These are phyloP conservation scores for Fusarium sp. DNA, from an alignment of 2,329 filamentous ascomycete genomes.

Conservation along the genomic window DNA sequence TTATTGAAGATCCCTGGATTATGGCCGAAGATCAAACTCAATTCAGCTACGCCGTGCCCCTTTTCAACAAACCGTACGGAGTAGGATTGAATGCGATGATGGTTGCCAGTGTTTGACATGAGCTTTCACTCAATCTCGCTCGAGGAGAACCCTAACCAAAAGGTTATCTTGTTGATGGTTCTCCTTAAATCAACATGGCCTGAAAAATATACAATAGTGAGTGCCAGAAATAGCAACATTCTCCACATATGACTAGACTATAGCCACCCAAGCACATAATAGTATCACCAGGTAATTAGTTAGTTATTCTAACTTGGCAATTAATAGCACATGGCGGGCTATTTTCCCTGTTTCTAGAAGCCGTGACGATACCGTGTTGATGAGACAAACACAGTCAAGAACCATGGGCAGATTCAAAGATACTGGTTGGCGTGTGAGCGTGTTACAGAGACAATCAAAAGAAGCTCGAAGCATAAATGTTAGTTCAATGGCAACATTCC, in stretches of 20 bases:
- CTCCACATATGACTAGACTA: conserved; percentile 9
- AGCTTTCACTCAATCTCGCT: conserved; percentile 26
- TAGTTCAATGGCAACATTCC: not conserved
- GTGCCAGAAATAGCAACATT: conserved; percentile 24
- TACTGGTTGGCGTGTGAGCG: not conserved
- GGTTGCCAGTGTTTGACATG: not conserved
- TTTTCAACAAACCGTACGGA: not conserved
- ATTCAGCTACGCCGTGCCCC: not conserved
- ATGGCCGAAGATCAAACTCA: not conserved
- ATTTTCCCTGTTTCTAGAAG: not conserved
- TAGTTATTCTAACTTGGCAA: not conserved
- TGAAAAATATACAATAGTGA: not conserved
- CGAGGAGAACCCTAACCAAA: not conserved
- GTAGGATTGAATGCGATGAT: not conserved
- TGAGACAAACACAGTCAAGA: conserved; percentile 3
- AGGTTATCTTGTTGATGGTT: conserved; percentile 19
- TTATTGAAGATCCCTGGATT: not conserved
- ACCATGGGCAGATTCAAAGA: not conserved
- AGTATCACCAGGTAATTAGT: not conserved
- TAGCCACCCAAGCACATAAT: not conserved
- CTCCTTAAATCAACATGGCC: conserved; percentile 1
- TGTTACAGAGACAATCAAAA: not conserved
- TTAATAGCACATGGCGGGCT: not conserved
- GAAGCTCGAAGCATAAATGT: not conserved
- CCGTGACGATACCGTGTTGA: not conserved